Evolutionary conservation across 768 basidiomycete species (phyloP).

Genomic region (Boletus rex-veris): DNA sequence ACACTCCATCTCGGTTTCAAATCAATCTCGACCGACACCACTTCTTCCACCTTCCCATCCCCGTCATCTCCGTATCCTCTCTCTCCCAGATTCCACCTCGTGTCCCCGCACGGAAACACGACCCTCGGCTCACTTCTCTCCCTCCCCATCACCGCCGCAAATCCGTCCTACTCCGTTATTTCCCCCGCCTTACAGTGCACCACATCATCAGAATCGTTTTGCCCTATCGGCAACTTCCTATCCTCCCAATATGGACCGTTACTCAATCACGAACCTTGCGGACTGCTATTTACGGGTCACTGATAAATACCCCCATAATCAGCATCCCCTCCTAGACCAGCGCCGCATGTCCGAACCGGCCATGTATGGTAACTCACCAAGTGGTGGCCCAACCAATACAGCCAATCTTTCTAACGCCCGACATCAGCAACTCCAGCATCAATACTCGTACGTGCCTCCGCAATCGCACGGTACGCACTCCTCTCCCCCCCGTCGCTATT

Average conservation of each 20-base stretch:
- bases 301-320: slow-evolving; percentile 35
- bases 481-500: slow-evolving; percentile 45
- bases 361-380: slow-evolving; percentile 43
- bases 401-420: slow-evolving; percentile 33
- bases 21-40: slow-evolving; percentile 17
- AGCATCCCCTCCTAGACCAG: slow-evolving; percentile 46
- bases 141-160: slow-evolving; percentile 46
- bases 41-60: slow-evolving; percentile 19
- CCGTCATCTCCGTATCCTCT: slow-evolving; percentile 6
- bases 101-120: not conserved
- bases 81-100: slow-evolving; percentile 3
- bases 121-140: slow-evolving; percentile 25
- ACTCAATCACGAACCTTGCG: slow-evolving; percentile 35
- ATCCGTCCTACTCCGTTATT: slow-evolving; percentile 37
- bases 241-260: slow-evolving; percentile 40
- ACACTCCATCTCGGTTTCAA: slow-evolving; percentile 13
- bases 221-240: slow-evolving; percentile 40
- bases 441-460: slow-evolving; percentile 33
- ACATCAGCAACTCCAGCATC: slow-evolving; percentile 42
- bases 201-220: slow-evolving; percentile 45
- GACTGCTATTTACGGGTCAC: slow-evolving; percentile 40
- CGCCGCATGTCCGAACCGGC: slow-evolving; percentile 70
- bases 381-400: slow-evolving; percentile 32
- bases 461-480: slow-evolving; percentile 38
- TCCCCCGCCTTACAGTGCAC: slow-evolving; percentile 41